These are phyloP conservation scores for Pseudisothecium myosuroides DNA, from an alignment of 225 moss, liverwort and hornwort species.

Conservation along the genomic window DNA sequence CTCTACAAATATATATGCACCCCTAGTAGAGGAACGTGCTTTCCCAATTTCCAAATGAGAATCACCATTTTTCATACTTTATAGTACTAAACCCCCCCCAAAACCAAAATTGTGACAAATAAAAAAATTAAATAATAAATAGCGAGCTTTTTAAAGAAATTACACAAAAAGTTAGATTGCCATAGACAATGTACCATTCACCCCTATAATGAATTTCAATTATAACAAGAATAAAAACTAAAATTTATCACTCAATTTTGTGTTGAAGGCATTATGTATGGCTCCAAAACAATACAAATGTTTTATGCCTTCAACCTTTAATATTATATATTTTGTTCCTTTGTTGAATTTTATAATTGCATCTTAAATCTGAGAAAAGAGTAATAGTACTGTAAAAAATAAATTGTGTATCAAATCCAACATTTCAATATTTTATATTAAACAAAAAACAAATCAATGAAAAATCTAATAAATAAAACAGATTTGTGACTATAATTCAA, in stretches of 20 bases:
- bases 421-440: not conserved
- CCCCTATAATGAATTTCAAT: fast-evolving
- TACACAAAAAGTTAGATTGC: fast-evolving
- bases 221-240: not conserved
- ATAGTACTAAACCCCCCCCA: fast-evolving
- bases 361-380: not conserved
- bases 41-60: not conserved
- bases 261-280: fast-evolving
- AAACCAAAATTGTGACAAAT: fast-evolving
- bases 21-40: fast-evolving
- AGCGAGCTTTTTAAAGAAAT: fast-evolving
- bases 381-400: not conserved
- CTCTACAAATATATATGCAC: not conserved
- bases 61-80: not conserved
- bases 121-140: not conserved
- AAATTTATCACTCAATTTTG: not conserved
- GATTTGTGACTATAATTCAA: not conserved
- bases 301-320: not conserved
- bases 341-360: too few relatives aligned
- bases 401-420: not conserved
- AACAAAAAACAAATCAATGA: fast-evolving
- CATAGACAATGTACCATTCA: not conserved
- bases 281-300: fast-evolving
- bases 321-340: not conserved
- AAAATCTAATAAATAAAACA: not conserved